Evolutionary conservation across 176 grass and related monocot genomes (phyloP).

Genomic region (Areca catechu): DNA sequence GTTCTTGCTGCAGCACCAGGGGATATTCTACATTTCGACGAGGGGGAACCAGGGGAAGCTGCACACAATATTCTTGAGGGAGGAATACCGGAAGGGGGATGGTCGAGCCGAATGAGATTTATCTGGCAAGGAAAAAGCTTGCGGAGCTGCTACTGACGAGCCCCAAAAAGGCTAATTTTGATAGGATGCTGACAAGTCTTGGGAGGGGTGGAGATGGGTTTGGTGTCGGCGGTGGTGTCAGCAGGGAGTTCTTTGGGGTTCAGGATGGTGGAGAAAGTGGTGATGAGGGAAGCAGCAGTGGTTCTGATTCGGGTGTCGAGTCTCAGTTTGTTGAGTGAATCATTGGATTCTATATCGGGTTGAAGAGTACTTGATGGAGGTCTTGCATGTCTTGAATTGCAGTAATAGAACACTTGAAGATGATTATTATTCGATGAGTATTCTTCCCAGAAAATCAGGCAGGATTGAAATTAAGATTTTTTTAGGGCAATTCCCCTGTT

Average conservation of each 20-base stretch:
- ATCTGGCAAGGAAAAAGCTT: constrained; percentile 38
- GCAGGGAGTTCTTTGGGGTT: constrained; percentile 29
- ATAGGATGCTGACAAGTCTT: constrained; percentile 79
- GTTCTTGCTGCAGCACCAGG: constrained; percentile 78
- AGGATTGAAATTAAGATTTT: too few relatives aligned
- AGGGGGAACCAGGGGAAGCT: constrained; percentile 78
- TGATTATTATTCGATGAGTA: too few relatives aligned
- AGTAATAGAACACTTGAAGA: too few relatives aligned
- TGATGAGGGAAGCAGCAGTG: constrained; percentile 47
- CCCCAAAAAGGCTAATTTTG: constrained; percentile 64
- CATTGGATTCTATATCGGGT: too few relatives aligned
- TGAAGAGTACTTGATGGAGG: too few relatives aligned
- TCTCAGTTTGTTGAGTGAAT: constrained; percentile 69
- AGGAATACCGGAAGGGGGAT: constrained; percentile 75
- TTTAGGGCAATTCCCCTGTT: too few relatives aligned
- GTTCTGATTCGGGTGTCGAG: constrained; percentile 73
- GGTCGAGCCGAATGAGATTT: constrained; percentile 42
- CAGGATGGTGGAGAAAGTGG: constrained; percentile 20
- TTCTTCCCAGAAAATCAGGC: too few relatives aligned
- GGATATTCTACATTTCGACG: constrained; percentile 85
- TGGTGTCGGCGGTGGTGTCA: constrained; percentile 12
- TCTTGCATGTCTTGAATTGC: too few relatives aligned
- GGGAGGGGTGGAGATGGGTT: constrained; percentile 40
- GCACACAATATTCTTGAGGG: constrained; percentile 76
- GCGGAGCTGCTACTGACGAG: constrained; percentile 64